Evolutionary conservation across 345 rosid species (phyloP).

Genomic region (Brassica napus): DNA sequence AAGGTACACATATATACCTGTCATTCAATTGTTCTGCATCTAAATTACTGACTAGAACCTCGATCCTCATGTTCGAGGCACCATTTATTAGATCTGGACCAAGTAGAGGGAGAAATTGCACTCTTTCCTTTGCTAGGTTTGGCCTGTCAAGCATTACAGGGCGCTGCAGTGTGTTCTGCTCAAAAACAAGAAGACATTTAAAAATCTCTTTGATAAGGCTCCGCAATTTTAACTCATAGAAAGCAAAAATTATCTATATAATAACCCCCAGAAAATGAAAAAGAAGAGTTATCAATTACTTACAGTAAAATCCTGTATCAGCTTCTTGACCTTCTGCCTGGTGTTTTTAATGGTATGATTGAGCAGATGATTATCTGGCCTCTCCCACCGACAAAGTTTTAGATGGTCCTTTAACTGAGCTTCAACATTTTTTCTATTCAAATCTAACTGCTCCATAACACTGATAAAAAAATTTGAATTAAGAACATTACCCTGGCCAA

Average conservation of each 20-base stretch:
- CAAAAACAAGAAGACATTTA: conserved; percentile 28
- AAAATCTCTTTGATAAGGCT: conserved; percentile 7
- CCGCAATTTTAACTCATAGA: background rate
- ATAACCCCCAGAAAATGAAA: background rate
- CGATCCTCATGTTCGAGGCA: conserved; percentile 42
- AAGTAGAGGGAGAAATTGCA: conserved; percentile 41
- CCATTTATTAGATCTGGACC: conserved; percentile 43
- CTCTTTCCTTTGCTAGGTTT: conserved; percentile 49
- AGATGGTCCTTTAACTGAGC: conserved; percentile 62
- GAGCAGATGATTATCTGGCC: conserved; percentile 52
- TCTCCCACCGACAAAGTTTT: conserved; percentile 82
- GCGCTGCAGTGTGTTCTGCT: conserved; percentile 68
- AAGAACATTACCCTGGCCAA: conserved; percentile 19
- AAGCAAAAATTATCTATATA: background rate
- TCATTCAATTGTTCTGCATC: conserved; percentile 48
- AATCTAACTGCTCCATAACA: conserved; percentile 61
- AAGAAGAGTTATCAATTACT: conserved; percentile 38
- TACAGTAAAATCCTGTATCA: conserved; percentile 75
- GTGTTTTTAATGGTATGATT: conserved; percentile 61
- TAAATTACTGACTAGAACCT: conserved; percentile 41
- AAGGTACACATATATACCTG: conserved; percentile 47
- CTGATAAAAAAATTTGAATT: conserved; percentile 45
- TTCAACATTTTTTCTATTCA: conserved; percentile 56
- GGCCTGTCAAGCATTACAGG: conserved; percentile 68
- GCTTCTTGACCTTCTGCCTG: conserved; percentile 75